Percentiles rank a stretch among this genome's conserved stretches.
These are phyloP conservation scores for Rubia balearica DNA, from an alignment of 305 asterid species.

Conservation along the genomic window DNA sequence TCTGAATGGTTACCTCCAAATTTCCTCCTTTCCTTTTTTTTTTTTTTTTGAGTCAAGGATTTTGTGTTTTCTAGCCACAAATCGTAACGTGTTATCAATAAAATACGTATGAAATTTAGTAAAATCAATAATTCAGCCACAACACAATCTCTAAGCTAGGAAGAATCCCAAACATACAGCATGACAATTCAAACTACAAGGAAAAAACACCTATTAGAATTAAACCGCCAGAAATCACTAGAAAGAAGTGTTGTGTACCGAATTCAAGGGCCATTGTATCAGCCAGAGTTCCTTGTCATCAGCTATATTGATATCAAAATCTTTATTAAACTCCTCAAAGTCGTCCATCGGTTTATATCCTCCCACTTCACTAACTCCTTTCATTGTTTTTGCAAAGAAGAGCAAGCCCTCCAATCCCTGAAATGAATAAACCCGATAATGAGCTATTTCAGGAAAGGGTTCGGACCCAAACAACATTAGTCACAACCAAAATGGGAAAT, in stretches of 20 bases:
- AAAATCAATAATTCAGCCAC: background rate
- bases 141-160: background rate
- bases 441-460: no score
- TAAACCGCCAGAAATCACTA: background rate
- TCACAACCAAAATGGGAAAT: no score
- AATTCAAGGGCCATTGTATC: slow-evolving; percentile 57
- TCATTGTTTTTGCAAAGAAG: background rate
- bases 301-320: slow-evolving; percentile 34
- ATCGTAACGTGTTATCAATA: background rate
- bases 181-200: background rate
- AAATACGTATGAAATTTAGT: no score
- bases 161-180: background rate
- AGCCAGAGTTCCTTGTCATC: slow-evolving; percentile 85
- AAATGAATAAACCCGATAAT: no score
- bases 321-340: slow-evolving; percentile 46
- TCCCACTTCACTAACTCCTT: slow-evolving; percentile 4
- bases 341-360: slow-evolving; percentile 17
- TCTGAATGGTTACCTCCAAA: background rate
- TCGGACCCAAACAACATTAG: no score
- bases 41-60: background rate
- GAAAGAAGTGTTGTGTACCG: slow-evolving; percentile 22
- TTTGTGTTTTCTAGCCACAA: background rate
- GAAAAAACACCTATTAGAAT: background rate
- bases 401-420: background rate
- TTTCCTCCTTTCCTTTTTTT: background rate